Evolutionary conservation across 2,329 filamentous ascomycete genomes (phyloP), one percentile per base, ranked within the genome.

Genomic region (Blastomyces gilchristii): DNA sequence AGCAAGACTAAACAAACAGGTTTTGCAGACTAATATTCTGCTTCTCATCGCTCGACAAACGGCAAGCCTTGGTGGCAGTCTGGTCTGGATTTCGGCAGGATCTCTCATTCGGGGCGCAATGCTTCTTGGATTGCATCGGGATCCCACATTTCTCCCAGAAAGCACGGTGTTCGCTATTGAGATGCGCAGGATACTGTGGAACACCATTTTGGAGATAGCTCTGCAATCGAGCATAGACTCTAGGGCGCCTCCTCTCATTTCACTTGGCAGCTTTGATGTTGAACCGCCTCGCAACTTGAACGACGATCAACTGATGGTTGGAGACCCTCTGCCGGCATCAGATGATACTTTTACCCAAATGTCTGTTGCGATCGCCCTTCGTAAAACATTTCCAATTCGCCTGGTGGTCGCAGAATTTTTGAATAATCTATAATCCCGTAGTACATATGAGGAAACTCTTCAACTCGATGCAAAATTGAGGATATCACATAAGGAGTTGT

Each of bases 381-480:
- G 78, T 22, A 74, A 74, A 57, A 80, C 81, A 0, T 74, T 81
- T 4, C 71, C 76, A 0, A 69, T 77, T 0, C 76, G 82, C 0
- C 70, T 83, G 0, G 71, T 74, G 9, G 75, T 83, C 9, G 73
- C 79, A 7, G 74, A 74, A 14, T 75, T 79, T 31, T 69, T 80
- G 62, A 84, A 83, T 68, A 77, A 80, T 63, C 77, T 82, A 62
- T 73, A 73, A 22, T 71, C 72, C 3, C 69, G 73, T 6, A 71
- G 75, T 5, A 77, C 77, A 2, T 83, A 82, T 66, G 77, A 80
- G 41, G 77, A 80, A 62, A 79, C 79, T 0, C 72, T 83, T 2
- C 74, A 76, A 0, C 73, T 82, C 37, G 80, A 80, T 3, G 75
- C 73, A 2, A 79, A 81, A n/a, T 70, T 82, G 1, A 72, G 78